Conservation (phyloP, 2,329 filamentous ascomycete genomes). For the Cytospora paraplurivora region DNA sequence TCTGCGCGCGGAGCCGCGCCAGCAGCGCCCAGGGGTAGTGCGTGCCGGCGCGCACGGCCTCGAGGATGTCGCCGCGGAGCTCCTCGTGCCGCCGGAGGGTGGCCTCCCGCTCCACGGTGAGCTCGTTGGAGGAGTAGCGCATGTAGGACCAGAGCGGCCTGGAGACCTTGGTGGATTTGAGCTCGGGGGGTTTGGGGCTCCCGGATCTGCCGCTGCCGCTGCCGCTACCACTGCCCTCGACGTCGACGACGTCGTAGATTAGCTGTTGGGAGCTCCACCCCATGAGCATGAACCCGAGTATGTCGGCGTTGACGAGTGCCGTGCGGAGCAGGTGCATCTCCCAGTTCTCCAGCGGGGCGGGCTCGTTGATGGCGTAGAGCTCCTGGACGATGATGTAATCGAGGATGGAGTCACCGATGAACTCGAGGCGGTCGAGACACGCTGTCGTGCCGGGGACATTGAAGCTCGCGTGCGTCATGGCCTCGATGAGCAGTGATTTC, state of each 20-base stretch:
- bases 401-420: conserved; percentile 82
- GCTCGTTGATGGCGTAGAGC: conserved; percentile 51
- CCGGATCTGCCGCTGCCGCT: conserved; percentile 30
- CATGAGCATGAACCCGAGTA: conserved; percentile 77
- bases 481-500: conserved; percentile 71
- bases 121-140: conserved; percentile 54
- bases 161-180: conserved; percentile 27
- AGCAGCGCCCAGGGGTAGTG: conserved; percentile 79
- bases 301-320: conserved; percentile 76
- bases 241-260: conserved; percentile 28
- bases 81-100: conserved; percentile 49
- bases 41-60: conserved; percentile 50
- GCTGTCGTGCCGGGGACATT: conserved; percentile 48
- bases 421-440: conserved; percentile 76
- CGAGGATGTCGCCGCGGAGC: conserved; percentile 51
- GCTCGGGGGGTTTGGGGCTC: conserved; percentile 27
- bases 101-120: conserved; percentile 50
- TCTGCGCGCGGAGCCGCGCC: conserved; percentile 64
- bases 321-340: conserved; percentile 78
- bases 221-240: not conserved
- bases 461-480: conserved; percentile 75
- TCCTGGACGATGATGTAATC: conserved; percentile 72
- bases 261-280: conserved; percentile 48
- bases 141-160: conserved; percentile 69
- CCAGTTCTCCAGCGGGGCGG: conserved; percentile 45